Percentiles rank a stretch among this genome's conserved stretches.
These are phyloP conservation scores for Cryptosporidium parvum DNA, from an alignment of 169 alveolate species.

Conservation along the genomic window DNA sequence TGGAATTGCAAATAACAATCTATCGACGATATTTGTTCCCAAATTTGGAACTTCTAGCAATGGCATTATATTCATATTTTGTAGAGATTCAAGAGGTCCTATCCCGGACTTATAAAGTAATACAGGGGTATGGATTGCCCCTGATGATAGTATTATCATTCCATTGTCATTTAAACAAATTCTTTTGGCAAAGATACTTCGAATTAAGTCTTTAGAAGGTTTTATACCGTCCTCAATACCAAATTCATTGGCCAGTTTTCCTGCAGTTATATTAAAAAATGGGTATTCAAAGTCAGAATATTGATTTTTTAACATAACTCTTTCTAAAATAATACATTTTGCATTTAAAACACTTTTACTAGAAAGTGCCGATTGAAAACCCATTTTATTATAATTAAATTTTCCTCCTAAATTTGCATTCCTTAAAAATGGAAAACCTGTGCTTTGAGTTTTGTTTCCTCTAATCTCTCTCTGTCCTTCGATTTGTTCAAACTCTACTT, in stretches of 20 bases:
- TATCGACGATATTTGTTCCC: slow-evolving; percentile 79
- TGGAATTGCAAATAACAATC: slow-evolving; percentile 77
- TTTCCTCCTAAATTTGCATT: neutral
- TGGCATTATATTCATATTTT: slow-evolving; percentile 73
- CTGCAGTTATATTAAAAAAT: slow-evolving; percentile 25
- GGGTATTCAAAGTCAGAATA: slow-evolving; percentile 44
- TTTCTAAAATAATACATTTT: slow-evolving; percentile 54
- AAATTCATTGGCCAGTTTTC: neutral
- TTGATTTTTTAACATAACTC: neutral
- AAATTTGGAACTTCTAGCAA: slow-evolving; percentile 63
- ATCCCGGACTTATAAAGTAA: slow-evolving; percentile 77
- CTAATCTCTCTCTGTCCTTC: neutral
- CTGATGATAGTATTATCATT: slow-evolving; percentile 78
- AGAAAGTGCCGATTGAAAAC: neutral
- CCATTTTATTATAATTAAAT: neutral
- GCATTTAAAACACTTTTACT: slow-evolving; percentile 21
- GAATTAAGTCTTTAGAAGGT: slow-evolving; percentile 28
- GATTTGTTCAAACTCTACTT: slow-evolving; percentile 28
- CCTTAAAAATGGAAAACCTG: slow-evolving; percentile 1
- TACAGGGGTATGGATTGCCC: slow-evolving; percentile 79
- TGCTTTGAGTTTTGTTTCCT: neutral
- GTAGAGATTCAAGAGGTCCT: slow-evolving; percentile 76
- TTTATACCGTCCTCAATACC: neutral
- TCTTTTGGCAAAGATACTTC: slow-evolving; percentile 62
- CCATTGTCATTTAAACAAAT: slow-evolving; percentile 77